phyloP scores from a whole-genome alignment of 768 basidiomycete genomes.

The Peribolospora baueri region DNA sequence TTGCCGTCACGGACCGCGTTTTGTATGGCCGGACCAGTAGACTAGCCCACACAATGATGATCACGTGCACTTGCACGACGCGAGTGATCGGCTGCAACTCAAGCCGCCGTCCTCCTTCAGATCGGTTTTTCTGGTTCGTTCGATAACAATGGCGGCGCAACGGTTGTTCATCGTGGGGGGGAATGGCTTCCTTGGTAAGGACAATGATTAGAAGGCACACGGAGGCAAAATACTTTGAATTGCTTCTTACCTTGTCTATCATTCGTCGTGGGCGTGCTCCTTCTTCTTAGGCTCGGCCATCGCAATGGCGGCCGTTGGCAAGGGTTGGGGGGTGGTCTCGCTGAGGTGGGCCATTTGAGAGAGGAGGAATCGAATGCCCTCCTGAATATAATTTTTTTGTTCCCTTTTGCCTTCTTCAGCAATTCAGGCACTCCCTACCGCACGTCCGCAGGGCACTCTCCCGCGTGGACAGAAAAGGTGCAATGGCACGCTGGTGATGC shows the following conservation, averaged over 20 bases:
- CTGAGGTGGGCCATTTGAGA: slow-evolving; percentile 34
- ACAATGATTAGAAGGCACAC: neutral
- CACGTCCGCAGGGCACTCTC: slow-evolving; percentile 71
- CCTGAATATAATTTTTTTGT: neutral
- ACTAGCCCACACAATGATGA: no score
- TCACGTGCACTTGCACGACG: no score
- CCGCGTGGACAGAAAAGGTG: slow-evolving; percentile 62
- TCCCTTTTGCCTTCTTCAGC: slow-evolving; percentile 22
- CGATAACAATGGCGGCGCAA: no score
- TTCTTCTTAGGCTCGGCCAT: slow-evolving; percentile 55
- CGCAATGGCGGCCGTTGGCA: slow-evolving; percentile 60
- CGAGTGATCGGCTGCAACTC: no score
- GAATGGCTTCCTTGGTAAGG: slow-evolving; percentile 78
- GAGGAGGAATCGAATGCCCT: slow-evolving; percentile 6
- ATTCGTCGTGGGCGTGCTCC: neutral
- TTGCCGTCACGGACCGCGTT: no score
- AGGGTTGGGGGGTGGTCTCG: slow-evolving; percentile 67
- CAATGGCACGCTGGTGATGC: slow-evolving; percentile 68
- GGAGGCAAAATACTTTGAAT: no score
- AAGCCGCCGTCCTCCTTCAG: no score
- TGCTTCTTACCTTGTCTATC: no score
- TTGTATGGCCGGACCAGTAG: no score
- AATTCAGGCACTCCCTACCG: slow-evolving; percentile 63
- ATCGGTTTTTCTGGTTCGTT: no score
- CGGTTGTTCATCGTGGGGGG: slow-evolving; percentile 81